Evolutionary conservation across 1,284 basidiomycete genomes (phyloP).

Genomic region (Trichosporon coremiiforme): DNA sequence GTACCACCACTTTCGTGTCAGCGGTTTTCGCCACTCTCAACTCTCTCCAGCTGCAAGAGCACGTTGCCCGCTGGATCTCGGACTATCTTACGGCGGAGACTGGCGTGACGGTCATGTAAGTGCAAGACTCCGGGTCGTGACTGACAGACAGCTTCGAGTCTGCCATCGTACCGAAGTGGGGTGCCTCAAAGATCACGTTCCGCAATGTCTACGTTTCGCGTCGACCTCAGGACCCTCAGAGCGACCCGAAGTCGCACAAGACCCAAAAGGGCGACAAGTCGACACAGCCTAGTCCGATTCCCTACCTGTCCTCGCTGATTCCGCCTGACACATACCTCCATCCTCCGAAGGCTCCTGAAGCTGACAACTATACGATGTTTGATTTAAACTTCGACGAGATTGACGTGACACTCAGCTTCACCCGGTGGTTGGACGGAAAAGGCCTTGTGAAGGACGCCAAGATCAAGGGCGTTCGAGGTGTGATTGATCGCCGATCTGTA

Average conservation of each 20-base stretch:
- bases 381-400: conserved; percentile 91
- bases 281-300: conserved; percentile 44
- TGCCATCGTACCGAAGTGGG: conserved; percentile 97
- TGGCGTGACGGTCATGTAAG: conserved; percentile 80
- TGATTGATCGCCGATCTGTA: conserved; percentile 87
- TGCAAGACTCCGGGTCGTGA: neutral
- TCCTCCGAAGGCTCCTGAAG: conserved; percentile 37
- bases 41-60: conserved; percentile 87
- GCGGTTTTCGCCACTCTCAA: conserved; percentile 87
- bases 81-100: conserved; percentile 92
- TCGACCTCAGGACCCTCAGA: conserved; percentile 60
- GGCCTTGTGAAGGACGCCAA: conserved; percentile 88
- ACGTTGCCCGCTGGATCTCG: conserved; percentile 84
- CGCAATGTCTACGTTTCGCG: conserved; percentile 94
- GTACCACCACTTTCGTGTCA: conserved; percentile 98
- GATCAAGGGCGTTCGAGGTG: conserved; percentile 89
- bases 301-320: conserved; percentile 47
- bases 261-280: conserved; percentile 26
- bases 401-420: conserved; percentile 91
- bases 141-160: conserved; percentile 70
- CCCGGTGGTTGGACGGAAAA: conserved; percentile 93
- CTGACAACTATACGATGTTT: conserved; percentile 77
- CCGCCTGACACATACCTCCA: conserved; percentile 46
- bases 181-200: conserved; percentile 91
- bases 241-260: conserved; percentile 50